These are phyloP conservation scores for Phytomonas sp. DNA, from an alignment of 208 protist species.

Conservation along the genomic window DNA sequence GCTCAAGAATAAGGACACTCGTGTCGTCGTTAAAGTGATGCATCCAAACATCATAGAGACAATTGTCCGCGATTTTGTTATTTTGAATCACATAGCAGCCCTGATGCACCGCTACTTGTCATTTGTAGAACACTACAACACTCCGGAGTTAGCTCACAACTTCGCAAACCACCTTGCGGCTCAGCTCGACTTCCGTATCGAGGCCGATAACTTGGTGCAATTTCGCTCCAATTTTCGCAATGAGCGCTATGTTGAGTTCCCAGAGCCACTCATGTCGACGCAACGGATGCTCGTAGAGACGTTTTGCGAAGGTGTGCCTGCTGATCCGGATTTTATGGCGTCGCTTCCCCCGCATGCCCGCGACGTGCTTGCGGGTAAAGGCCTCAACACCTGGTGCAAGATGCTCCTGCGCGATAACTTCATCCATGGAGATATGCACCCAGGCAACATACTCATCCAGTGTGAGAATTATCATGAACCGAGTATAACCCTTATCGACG, in stretches of 20 bases:
- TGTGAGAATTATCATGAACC: constrained; percentile 63
- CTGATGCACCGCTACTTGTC: constrained; percentile 30
- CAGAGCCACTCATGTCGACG: constrained; percentile 72
- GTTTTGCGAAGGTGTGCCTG: constrained; percentile 76
- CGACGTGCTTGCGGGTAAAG: constrained; percentile 72
- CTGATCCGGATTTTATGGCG: constrained; percentile 72
- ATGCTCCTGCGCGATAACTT: constrained; percentile 90
- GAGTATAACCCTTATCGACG: constrained; percentile 79
- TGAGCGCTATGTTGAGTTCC: constrained; percentile 75
- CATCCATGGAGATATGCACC: constrained; percentile 91
- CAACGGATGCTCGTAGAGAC: constrained; percentile 82
- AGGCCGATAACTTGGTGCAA: constrained; percentile 75
- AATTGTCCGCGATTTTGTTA: constrained; percentile 79
- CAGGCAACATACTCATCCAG: constrained; percentile 89
- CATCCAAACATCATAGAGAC: constrained; percentile 80
- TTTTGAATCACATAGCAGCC: constrained; percentile 48
- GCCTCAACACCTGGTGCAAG: constrained; percentile 90
- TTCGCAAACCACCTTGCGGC: constrained; percentile 80
- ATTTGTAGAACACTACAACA: constrained; percentile 40
- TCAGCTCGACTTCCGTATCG: constrained; percentile 87
- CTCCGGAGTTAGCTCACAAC: constrained; percentile 47
- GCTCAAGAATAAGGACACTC: constrained; percentile 40
- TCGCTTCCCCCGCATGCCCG: constrained; percentile 65
- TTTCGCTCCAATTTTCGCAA: constrained; percentile 81
- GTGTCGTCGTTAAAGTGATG: constrained; percentile 88